phyloP scores from a whole-genome alignment of 1,284 basidiomycete genomes.

The Pseudomicrostroma phylloplanum region DNA sequence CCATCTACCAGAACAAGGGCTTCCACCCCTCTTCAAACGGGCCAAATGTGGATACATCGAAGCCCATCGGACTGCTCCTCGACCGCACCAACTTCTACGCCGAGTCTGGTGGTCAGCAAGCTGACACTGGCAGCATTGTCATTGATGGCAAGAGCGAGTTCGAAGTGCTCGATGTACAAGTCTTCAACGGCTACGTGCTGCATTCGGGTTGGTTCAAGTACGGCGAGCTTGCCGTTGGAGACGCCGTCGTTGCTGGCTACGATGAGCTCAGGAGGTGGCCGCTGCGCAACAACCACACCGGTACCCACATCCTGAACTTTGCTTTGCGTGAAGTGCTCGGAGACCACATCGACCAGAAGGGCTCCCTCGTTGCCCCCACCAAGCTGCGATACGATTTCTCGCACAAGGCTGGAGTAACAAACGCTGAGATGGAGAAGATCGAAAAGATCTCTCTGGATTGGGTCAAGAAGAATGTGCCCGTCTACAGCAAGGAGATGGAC shows the following conservation, averaged over 20 bases:
- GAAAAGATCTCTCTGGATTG: constrained; percentile 78
- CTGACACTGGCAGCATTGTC: constrained; percentile 88
- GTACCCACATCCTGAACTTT: constrained; percentile 95
- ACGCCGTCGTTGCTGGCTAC: constrained; percentile 67
- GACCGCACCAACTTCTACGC: constrained; percentile 97
- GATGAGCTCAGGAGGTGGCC: constrained; percentile 82
- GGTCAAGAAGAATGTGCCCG: constrained; percentile 81
- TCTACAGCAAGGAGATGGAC: constrained; percentile 79
- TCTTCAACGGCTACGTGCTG: constrained; percentile 74
- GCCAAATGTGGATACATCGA: constrained; percentile 53
- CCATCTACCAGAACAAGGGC: constrained; percentile 74
- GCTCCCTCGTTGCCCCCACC: constrained; percentile 87
- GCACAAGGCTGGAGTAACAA: constrained; percentile 77
- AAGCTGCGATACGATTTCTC: constrained; percentile 98
- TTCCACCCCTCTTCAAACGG: constrained; percentile 67
- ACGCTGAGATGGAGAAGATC: constrained; percentile 72
- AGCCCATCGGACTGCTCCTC: constrained; percentile 76
- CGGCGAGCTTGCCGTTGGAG: constrained; percentile 63
- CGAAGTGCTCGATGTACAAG: constrained; percentile 86
- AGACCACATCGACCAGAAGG: constrained; percentile 95
- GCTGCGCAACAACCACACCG: constrained; percentile 94
- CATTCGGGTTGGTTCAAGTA: constrained; percentile 83
- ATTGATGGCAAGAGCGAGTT: constrained; percentile 89
- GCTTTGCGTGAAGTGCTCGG: constrained; percentile 85
- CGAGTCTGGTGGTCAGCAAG: constrained; percentile 93